phyloP scores from a whole-genome alignment of 805 yeast species.

The Saccharomycopsis sp. region DNA sequence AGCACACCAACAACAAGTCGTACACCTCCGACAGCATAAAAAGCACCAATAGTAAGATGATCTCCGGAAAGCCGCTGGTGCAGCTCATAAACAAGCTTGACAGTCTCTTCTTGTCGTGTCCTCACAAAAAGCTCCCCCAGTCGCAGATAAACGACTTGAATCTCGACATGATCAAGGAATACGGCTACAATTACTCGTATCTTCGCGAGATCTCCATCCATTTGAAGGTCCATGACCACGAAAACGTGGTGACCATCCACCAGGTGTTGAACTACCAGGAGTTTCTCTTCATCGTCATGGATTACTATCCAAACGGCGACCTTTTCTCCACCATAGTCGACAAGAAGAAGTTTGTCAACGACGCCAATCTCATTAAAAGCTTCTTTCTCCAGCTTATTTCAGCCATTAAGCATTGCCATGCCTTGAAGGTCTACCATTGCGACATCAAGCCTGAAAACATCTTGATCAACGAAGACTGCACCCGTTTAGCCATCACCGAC shows the following conservation, averaged over 20 bases:
- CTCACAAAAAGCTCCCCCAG: slow-evolving; percentile 24
- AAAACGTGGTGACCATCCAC: slow-evolving; percentile 69
- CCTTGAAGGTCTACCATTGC: slow-evolving; percentile 80
- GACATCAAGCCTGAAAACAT: slow-evolving; percentile 96
- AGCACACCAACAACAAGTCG: slow-evolving; percentile 19
- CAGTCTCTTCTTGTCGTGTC: slow-evolving; percentile 13
- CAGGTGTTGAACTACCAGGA: slow-evolving; percentile 45
- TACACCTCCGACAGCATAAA: slow-evolving; percentile 24
- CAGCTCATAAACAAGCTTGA: slow-evolving; percentile 23
- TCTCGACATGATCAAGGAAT: slow-evolving; percentile 31
- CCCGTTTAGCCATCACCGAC: slow-evolving; percentile 64
- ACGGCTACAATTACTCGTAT: slow-evolving; percentile 26
- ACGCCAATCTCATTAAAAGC: slow-evolving; percentile 40
- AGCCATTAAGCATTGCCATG: slow-evolving; percentile 77
- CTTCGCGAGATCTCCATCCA: slow-evolving; percentile 71
- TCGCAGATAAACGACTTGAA: slow-evolving; percentile 27
- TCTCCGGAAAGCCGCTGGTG: slow-evolving; percentile 19
- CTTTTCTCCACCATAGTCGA: slow-evolving; percentile 82
- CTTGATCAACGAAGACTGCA: slow-evolving; percentile 53
- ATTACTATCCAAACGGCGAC: slow-evolving; percentile 80
- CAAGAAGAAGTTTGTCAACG: slow-evolving; percentile 49
- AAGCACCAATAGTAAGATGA: slow-evolving; percentile 27
- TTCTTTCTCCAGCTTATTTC: slow-evolving; percentile 74
- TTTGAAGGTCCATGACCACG: slow-evolving; percentile 66
- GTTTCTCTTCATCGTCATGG: slow-evolving; percentile 66